A percentile compares a stretch with the other conserved stretches of the same genome.
Evolutionary conservation across 331 rosid species (phyloP).

Genomic region (Malus hybrid): DNA sequence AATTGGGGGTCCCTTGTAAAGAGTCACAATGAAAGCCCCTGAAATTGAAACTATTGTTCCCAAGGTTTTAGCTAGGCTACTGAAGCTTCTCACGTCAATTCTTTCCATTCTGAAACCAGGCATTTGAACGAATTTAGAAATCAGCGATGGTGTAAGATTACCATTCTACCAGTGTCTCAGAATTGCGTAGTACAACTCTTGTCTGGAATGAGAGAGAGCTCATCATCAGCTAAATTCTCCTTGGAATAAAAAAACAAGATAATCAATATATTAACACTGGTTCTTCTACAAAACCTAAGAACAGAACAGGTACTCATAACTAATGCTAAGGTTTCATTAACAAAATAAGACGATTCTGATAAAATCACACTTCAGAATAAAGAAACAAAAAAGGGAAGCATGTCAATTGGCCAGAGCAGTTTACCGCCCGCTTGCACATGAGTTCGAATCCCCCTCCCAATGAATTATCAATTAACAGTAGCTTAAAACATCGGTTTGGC

Average conservation of each 20-base stretch:
- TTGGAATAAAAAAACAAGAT: neutral
- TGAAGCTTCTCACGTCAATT: slow-evolving; percentile 49
- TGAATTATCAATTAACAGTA: too few species aligned
- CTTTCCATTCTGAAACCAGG: slow-evolving; percentile 58
- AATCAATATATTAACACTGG: neutral
- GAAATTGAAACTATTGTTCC: slow-evolving; percentile 59
- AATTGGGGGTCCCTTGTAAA: slow-evolving; percentile 67
- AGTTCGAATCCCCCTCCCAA: too few species aligned
- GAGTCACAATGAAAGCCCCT: slow-evolving; percentile 73
- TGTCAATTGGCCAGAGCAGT: too few species aligned
- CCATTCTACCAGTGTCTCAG: neutral
- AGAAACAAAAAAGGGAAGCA: neutral
- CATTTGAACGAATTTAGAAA: slow-evolving; percentile 12
- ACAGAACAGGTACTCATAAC: neutral
- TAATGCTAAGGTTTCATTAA: neutral
- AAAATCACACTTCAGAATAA: neutral
- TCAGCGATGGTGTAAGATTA: neutral
- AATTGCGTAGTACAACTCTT: neutral
- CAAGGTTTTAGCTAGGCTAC: slow-evolving; percentile 47
- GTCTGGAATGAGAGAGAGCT: neutral
- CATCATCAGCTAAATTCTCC: neutral
- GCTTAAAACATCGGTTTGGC: neutral
- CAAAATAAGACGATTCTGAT: neutral
- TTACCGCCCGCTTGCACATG: too few species aligned
- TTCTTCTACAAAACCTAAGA: neutral